Percentiles rank a stretch among this genome's conserved stretches.
Conservation (phyloP, 2,329 filamentous ascomycete genomes). For the Leptoxyphium fumago region DNA sequence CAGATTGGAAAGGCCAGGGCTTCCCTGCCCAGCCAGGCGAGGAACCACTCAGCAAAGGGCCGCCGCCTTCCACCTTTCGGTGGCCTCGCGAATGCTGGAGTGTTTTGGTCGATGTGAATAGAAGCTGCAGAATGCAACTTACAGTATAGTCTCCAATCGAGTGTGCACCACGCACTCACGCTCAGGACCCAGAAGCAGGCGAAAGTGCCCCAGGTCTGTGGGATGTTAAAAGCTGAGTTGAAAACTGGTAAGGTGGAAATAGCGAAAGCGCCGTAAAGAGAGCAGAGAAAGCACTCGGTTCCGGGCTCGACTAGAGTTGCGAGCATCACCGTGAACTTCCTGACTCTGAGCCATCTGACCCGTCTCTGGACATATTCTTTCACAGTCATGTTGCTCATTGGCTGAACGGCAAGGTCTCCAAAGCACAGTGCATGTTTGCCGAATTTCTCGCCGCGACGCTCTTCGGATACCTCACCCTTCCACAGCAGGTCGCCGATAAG, state of each 20-base stretch:
- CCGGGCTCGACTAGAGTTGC: constrained; percentile 89
- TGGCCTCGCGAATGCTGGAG: constrained; percentile 55
- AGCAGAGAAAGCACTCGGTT: constrained; percentile 77
- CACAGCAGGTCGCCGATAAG: constrained; percentile 86
- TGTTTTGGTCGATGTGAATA: constrained; percentile 55
- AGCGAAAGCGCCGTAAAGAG: constrained; percentile 63
- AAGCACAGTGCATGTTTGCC: constrained; percentile 71
- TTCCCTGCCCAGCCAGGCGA: constrained; percentile 77
- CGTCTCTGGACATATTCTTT: constrained; percentile 64
- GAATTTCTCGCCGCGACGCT: constrained; percentile 30
- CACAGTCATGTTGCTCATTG: constrained; percentile 69
- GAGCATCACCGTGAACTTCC: constrained; percentile 82
- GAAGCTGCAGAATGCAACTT: constrained; percentile 60
- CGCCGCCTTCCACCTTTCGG: constrained; percentile 35
- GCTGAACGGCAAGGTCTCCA: constrained; percentile 80
- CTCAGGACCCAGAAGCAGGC: constrained; percentile 49
- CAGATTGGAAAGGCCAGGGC: constrained; percentile 74
- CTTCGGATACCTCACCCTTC: constrained; percentile 43
- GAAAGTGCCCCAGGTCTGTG: constrained; percentile 55
- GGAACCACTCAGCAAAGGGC: constrained; percentile 54
- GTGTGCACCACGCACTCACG: constrained; percentile 54
- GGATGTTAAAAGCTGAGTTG: constrained; percentile 35
- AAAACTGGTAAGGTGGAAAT: constrained; percentile 59
- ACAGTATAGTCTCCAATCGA: constrained; percentile 61
- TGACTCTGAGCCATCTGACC: constrained; percentile 77